Conservation (phyloP, 768 basidiomycete genomes). For the Mycena kentingensis region DNA sequence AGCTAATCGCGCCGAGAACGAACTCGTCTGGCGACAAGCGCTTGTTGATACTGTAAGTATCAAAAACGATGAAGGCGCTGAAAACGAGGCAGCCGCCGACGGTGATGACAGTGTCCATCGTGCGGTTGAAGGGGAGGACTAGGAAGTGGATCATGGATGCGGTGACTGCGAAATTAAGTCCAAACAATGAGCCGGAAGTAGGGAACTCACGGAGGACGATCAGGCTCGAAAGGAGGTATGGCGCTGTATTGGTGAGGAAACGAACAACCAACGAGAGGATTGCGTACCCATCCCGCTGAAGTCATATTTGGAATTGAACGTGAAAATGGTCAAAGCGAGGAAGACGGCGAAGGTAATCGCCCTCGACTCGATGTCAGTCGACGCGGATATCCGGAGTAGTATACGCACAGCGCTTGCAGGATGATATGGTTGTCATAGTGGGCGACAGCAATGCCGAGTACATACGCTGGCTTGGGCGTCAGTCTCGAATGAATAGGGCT, state of each 20-base stretch:
- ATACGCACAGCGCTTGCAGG: slow-evolving; percentile 80
- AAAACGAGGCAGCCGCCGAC: slow-evolving; percentile 81
- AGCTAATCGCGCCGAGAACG: slow-evolving; percentile 82
- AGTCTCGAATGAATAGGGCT: background rate
- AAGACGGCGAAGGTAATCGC: slow-evolving; percentile 91
- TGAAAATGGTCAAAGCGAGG: slow-evolving; percentile 90
- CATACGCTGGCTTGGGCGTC: no score
- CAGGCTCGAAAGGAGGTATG: slow-evolving; percentile 84
- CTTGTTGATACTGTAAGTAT: slow-evolving; percentile 87
- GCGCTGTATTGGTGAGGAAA: slow-evolving; percentile 25
- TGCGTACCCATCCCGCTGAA: slow-evolving; percentile 75
- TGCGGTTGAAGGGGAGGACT: slow-evolving; percentile 66
- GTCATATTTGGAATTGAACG: slow-evolving; percentile 95
- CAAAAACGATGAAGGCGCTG: slow-evolving; percentile 87
- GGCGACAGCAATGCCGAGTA: slow-evolving; percentile 79
- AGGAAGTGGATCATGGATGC: slow-evolving; percentile 5
- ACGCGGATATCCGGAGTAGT: slow-evolving; percentile 6
- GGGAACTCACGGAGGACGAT: slow-evolving; percentile 65
- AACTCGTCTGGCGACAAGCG: slow-evolving; percentile 90
- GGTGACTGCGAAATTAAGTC: background rate
- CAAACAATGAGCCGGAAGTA: background rate
- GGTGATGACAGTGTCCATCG: slow-evolving; percentile 81
- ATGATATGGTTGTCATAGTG: slow-evolving; percentile 74
- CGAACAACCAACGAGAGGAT: background rate
- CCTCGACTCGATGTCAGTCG: slow-evolving; percentile 34